phyloP scores from a whole-genome alignment of 2,329 filamentous ascomycete species.

The Fonsecaea pedrosoi region DNA sequence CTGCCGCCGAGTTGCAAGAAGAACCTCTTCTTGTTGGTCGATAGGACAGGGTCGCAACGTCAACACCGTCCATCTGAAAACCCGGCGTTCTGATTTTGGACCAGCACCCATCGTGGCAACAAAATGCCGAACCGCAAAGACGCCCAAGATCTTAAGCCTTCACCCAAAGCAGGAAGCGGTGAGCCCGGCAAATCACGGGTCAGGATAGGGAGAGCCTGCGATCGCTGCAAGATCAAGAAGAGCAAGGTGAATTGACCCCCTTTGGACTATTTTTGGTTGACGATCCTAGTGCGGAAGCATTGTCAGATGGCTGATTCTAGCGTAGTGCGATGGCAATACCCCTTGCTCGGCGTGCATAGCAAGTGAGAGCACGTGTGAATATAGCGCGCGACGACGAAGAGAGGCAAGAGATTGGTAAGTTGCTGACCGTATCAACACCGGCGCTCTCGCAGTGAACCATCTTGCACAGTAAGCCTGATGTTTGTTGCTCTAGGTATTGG shows the following conservation, averaged over 20 bases:
- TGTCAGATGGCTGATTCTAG: slow-evolving; percentile 13
- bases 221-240: slow-evolving; percentile 37
- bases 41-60: background rate
- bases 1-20: background rate
- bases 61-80: background rate
- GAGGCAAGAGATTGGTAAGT: slow-evolving; percentile 37
- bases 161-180: slow-evolving; percentile 13
- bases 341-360: slow-evolving; percentile 29
- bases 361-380: slow-evolving; percentile 34
- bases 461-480: slow-evolving; percentile 1
- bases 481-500: slow-evolving; percentile 28
- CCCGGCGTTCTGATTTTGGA: background rate
- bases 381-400: slow-evolving; percentile 33
- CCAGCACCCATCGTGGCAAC: background rate
- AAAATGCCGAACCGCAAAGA: slow-evolving; percentile 30
- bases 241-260: slow-evolving; percentile 25
- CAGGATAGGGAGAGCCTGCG: slow-evolving; percentile 32
- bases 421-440: background rate
- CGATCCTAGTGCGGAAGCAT: background rate
- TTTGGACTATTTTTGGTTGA: background rate
- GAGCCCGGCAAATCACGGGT: slow-evolving; percentile 22
- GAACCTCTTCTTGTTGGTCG: background rate
- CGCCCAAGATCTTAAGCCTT: slow-evolving; percentile 13
- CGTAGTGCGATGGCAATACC: slow-evolving; percentile 32
- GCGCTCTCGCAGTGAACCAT: background rate